These are phyloP conservation scores for Blastobotrys buckinghamii DNA, from an alignment of 1,139 yeast species.

Conservation along the genomic window DNA sequence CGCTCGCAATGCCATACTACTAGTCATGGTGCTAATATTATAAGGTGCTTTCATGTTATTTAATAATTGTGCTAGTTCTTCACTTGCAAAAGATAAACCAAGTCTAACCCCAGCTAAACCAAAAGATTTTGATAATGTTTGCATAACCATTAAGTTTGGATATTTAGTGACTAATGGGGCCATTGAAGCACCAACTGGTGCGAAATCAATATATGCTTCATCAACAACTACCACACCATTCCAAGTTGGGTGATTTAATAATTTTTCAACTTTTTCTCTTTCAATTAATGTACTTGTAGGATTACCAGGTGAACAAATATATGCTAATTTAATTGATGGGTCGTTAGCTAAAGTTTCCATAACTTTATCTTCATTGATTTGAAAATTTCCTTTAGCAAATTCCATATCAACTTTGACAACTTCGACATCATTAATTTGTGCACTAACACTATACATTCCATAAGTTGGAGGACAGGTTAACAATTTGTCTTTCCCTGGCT, in stretches of 20 bases:
- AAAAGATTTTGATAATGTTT: conserved; percentile 88
- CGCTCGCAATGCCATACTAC: conserved; percentile 72
- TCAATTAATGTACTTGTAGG: conserved; percentile 75
- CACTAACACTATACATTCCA: conserved; percentile 93
- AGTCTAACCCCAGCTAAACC: conserved; percentile 92
- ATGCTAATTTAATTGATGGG: conserved; percentile 60
- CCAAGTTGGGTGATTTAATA: conserved; percentile 53
- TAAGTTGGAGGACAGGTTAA: conserved; percentile 92
- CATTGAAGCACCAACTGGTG: conserved; percentile 60
- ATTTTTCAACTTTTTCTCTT: conserved; percentile 42
- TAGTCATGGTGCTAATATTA: conserved; percentile 78
- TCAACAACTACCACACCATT: conserved; percentile 83
- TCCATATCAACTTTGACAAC: conserved; percentile 66
- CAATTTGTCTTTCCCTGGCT: conserved; percentile 76
- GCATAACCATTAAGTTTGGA: conserved; percentile 82
- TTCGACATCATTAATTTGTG: conserved; percentile 80
- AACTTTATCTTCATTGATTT: conserved; percentile 56
- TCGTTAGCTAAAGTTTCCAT: conserved; percentile 50
- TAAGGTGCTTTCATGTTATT: conserved; percentile 95
- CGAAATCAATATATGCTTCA: conserved; percentile 92
- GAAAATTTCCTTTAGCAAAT: conserved; percentile 47
- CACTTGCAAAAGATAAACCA: conserved; percentile 68
- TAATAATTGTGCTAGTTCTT: conserved; percentile 55
- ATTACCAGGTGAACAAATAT: conserved; percentile 97
- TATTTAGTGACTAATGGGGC: conserved; percentile 77